Evolutionary conservation across 2,329 filamentous ascomycete genomes (phyloP), one percentile per base, ranked within the genome.

Genomic region (Aspergillus terreus): DNA sequence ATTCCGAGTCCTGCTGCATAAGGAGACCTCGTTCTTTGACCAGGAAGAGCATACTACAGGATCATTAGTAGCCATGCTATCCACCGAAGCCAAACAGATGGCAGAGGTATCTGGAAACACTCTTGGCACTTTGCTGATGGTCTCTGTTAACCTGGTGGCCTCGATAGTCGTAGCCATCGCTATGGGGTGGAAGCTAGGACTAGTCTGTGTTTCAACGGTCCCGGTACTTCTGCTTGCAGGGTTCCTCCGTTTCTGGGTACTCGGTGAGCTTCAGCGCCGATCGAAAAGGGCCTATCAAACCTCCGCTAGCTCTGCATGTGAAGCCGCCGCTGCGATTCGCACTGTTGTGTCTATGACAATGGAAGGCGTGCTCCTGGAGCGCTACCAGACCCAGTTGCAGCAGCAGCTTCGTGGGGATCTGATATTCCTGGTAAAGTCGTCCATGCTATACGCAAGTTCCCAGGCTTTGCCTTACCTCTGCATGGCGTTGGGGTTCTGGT

Each of bases 141-240:
- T 91, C 12, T 67, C 75, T 3, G 89, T 89, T 0, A 95, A 90
- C 0, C 78, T 96, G 2, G 63, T 92, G 45, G 80, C 84, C 1
- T 85, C 88, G 15, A 82, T 88, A 44, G 72, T 78, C 10, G 69
- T 92, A 14, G 80, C 83, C 12, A 72, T 87, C n/a, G 79, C 80
- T 11, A 80, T 90, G 49, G 87, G 86, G 2, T 94, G 89, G 89
- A 92, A 92, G 67, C 77, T 94, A 12, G 85, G 86, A 4, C 78
- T 92, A 0, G 88, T 92, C 21, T 75, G 71, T 12, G 69, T 77
- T 33, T 72, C 70, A 42, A 75, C 79, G 21, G 69, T 81, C 0
- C 78, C 78, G 0, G 44, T 60, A 1, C 51, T 69, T 2, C 56
- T 68, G 2, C 23, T 58, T 4, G 60, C 58, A 19, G 66, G 66